Conservation (phyloP, 441 rosid species). For the Gossypium davidsonii region DNA sequence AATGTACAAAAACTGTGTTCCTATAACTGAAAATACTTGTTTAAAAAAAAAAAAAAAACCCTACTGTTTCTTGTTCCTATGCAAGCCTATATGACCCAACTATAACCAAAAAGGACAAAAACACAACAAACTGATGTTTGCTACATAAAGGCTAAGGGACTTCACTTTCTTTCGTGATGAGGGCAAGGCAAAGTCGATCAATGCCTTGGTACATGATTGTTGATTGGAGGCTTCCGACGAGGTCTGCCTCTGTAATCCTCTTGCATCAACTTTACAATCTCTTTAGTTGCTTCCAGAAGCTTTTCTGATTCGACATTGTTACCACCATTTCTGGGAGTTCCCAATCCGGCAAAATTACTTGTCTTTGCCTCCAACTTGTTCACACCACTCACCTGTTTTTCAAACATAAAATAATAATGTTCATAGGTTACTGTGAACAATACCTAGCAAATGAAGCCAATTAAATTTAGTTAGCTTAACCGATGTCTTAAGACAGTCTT, state of each 20-base stretch:
- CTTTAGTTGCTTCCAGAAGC: conserved; percentile 29
- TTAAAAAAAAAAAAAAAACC: neutral
- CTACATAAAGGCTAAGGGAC: neutral
- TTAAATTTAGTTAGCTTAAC: neutral
- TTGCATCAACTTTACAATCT: conserved; percentile 36
- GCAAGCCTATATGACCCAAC: neutral
- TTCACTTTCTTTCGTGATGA: neutral
- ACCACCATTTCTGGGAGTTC: conserved; percentile 19
- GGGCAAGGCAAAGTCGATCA: conserved; percentile 9
- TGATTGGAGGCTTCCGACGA: conserved; percentile 48
- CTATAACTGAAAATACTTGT: neutral
- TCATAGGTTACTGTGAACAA: neutral
- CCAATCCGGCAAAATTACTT: conserved; percentile 7
- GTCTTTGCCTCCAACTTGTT: conserved; percentile 21
- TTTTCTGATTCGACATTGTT: conserved; percentile 20
- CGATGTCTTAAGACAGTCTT: neutral
- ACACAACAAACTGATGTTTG: neutral
- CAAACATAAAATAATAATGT: neutral
- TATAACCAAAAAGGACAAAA: neutral
- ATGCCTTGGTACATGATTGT: conserved; percentile 40
- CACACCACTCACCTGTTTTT: conserved; percentile 10
- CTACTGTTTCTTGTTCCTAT: neutral
- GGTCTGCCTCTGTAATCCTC: conserved; percentile 42
- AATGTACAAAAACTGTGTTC: conserved; percentile 6
- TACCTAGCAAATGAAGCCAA: neutral